Evolutionary conservation across 164 flowering plant genomes (phyloP).

Genomic region (Paratinospora sagittata): DNA sequence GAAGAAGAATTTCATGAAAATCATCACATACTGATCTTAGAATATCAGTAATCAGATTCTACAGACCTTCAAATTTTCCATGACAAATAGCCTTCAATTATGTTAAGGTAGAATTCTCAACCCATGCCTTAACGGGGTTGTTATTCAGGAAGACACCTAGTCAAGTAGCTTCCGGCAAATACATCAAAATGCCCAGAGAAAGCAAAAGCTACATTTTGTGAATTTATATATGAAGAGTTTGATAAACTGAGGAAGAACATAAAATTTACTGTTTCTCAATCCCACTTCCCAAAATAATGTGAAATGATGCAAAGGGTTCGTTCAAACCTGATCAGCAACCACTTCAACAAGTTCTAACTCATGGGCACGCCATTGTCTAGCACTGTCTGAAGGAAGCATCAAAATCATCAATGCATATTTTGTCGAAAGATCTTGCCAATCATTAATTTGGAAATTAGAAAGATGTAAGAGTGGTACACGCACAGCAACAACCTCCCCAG

Average conservation of each 20-base stretch:
- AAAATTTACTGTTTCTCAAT: background rate
- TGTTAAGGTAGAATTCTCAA: no score
- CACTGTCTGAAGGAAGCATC: conserved; percentile 85
- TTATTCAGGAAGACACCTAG: no score
- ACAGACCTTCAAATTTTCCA: no score
- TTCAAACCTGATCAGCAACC: conserved; percentile 77
- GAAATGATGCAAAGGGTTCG: conserved; percentile 2
- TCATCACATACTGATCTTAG: no score
- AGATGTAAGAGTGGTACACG: conserved; percentile 83
- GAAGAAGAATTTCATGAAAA: no score
- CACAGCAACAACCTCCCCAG: conserved; percentile 83
- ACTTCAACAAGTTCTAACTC: conserved; percentile 91
- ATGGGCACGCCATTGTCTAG: conserved; percentile 81
- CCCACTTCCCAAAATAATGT: background rate
- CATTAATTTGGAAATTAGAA: conserved; percentile 64
- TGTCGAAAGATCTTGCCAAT: conserved; percentile 78
- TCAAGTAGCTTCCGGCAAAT: background rate
- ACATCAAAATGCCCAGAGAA: no score
- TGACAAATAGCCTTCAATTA: background rate
- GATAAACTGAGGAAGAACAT: no score
- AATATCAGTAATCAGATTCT: no score
- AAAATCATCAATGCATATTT: conserved; percentile 85
- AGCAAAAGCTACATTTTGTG: no score
- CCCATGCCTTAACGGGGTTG: background rate
- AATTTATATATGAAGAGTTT: no score